Percentiles rank a stretch among this genome's conserved stretches.
Conservation (phyloP, 1,139 yeast genomes). For the Ogataea hybrid region DNA sequence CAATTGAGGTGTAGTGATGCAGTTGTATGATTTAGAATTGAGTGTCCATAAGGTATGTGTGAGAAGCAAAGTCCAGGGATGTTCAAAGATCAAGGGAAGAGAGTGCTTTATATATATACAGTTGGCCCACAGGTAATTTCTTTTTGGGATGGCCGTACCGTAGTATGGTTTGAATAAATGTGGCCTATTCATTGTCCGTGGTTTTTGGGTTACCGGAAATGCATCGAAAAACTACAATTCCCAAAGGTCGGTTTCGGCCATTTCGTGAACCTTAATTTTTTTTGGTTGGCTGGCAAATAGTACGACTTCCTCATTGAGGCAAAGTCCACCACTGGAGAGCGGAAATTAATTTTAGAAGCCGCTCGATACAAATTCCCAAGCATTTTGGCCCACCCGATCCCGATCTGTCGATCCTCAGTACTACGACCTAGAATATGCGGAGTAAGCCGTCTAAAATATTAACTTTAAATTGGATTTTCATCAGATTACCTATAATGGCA, state of each 20-base stretch:
- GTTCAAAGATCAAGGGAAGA: background rate
- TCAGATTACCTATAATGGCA: slow-evolving; percentile 9
- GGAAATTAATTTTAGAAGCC: slow-evolving; percentile 1
- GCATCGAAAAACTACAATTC: slow-evolving; percentile 2
- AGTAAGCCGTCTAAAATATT: background rate
- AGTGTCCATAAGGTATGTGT: slow-evolving; percentile 5
- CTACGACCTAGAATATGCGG: slow-evolving; percentile 1
- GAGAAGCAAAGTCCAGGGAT: slow-evolving; percentile 1
- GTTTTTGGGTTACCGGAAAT: slow-evolving; percentile 2
- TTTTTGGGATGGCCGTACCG: slow-evolving; percentile 4
- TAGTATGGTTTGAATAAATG: background rate
- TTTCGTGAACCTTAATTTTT: background rate
- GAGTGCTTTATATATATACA: background rate
- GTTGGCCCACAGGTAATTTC: slow-evolving; percentile 4
- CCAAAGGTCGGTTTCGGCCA: background rate
- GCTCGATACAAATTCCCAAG: background rate
- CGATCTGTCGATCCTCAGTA: slow-evolving; percentile 1
- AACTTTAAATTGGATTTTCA: background rate
- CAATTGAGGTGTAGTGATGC: slow-evolving; percentile 11
- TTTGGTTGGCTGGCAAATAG: background rate
- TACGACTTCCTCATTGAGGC: slow-evolving; percentile 5
- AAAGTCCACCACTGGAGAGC: slow-evolving; percentile 1
- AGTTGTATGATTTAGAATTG: background rate
- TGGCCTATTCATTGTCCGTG: background rate
- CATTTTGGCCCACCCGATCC: background rate